Base-by-base conservation (phyloP, 208 protist species). In the Trypanosoma theileri region DNA sequence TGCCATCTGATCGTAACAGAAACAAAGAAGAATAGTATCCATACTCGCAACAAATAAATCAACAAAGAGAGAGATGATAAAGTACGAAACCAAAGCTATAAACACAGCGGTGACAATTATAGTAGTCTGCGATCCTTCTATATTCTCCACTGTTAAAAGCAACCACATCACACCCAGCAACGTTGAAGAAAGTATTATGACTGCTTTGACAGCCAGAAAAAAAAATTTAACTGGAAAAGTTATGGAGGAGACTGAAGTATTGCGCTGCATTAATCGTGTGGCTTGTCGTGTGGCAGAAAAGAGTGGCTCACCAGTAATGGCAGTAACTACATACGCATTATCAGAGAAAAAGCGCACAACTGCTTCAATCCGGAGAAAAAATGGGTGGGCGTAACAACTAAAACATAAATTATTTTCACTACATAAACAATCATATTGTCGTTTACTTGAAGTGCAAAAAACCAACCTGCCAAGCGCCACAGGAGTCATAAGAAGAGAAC, bases 241-340 rank as follows among this genome's bases (percentile, higher is more conserved):
- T 80, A 91, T 66, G n/a, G 71, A 71, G 7, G 56, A 68, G 11
- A 94, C 78, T 54, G 56, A 35, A 4, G 86, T 48, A 56, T 91
- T 89, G 13, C 46, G 57, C 3, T 86, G 1, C 19, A 97, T 52
- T 13, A 96, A 68, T 17, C 59, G 16, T 55, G 93, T 85, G 19
- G 77, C 93, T 42, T 66, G 41, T 48, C 40, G 35, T 24, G 93
- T 84, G 19, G 77, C 62, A 22, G n/a, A 51, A 77, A 90, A 96
- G 73, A 96, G 97, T 26, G 45, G 60, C 24, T 83, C 63, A 26
- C 86, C 85, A 16, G 84, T 65, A 8, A 96, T 82, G n/a, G 89
- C 73, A 66, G 86, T 91, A 59, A 91, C 87, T 55, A 96, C 89
- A 70, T 97, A 97, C 13, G 85, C 93, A 67, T 97, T 97, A 68